phyloP scores from a whole-genome alignment of 1,284 basidiomycete genomes.

The Tilletia setariae region DNA sequence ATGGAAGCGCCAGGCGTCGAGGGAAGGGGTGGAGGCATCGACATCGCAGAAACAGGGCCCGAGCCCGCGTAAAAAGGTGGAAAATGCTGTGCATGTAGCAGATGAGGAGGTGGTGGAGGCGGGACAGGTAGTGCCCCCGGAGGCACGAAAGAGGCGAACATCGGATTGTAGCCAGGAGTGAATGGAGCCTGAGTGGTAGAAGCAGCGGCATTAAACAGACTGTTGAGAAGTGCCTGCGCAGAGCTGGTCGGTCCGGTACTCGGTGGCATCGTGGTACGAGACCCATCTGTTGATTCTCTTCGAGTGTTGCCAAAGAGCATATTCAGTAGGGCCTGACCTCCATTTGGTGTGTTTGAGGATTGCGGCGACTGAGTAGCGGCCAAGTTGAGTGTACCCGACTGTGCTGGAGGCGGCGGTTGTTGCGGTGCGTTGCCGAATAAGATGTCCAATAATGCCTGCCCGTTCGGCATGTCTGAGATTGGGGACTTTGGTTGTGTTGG shows the following conservation, averaged over 20 bases:
- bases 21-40: neutral
- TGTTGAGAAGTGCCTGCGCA: neutral
- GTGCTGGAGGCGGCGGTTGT: neutral
- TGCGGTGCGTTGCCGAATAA: neutral
- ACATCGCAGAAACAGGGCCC: too few relatives aligned
- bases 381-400: neutral
- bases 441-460: neutral
- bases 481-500: neutral
- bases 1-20: neutral
- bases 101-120: neutral
- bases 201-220: neutral
- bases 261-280: too few relatives aligned
- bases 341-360: neutral
- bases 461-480: neutral
- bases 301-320: neutral
- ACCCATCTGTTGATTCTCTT: too few relatives aligned
- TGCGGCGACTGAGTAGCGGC: neutral
- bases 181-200: neutral
- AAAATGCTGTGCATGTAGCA: neutral
- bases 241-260: neutral
- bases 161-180: neutral
- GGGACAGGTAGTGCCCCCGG: neutral
- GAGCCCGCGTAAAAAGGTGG: too few relatives aligned
- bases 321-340: neutral
- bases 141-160: neutral